These are phyloP conservation scores for Penicillium psychrosexuale DNA, from an alignment of 2,329 filamentous ascomycete genomes.

Conservation along the genomic window DNA sequence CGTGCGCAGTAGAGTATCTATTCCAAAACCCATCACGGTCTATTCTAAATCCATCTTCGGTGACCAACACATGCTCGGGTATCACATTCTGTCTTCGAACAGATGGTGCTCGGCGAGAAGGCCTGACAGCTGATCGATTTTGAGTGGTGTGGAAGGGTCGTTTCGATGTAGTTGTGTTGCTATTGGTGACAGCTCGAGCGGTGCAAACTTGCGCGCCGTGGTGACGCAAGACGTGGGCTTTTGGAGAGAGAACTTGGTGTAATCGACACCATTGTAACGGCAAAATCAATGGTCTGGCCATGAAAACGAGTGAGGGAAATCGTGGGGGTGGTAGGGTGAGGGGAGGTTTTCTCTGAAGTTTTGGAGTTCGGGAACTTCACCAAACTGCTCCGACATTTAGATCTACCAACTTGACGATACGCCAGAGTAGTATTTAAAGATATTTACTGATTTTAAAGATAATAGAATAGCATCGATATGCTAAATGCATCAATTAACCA, in stretches of 20 bases:
- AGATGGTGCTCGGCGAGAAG: neutral
- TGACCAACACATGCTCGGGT: neutral
- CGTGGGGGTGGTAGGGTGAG: neutral
- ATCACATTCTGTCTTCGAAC: neutral
- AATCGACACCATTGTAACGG: constrained; percentile 17
- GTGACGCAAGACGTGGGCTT: neutral
- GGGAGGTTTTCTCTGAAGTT: constrained; percentile 9
- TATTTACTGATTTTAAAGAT: neutral
- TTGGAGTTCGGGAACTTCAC: constrained; percentile 8
- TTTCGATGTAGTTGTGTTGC: neutral
- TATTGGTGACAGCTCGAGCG: neutral
- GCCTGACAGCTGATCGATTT: neutral
- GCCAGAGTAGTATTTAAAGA: neutral
- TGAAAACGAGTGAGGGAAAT: constrained; percentile 1
- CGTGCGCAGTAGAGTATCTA: neutral
- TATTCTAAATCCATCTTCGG: neutral
- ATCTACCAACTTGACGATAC: neutral
- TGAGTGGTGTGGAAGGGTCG: constrained; percentile 15
- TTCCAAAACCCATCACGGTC: constrained; percentile 2
- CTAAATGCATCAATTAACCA: constrained; percentile 29
- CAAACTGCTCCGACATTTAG: neutral
- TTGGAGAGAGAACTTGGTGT: constrained; percentile 1
- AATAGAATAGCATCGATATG: constrained; percentile 9
- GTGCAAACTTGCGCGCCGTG: neutral
- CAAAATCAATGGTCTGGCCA: constrained; percentile 16